Percentiles rank a stretch among this genome's conserved stretches.
Evolutionary conservation across 495 filamentous ascomycete genomes (phyloP).

Genomic region (Penicillium macrosclerotiorum): DNA sequence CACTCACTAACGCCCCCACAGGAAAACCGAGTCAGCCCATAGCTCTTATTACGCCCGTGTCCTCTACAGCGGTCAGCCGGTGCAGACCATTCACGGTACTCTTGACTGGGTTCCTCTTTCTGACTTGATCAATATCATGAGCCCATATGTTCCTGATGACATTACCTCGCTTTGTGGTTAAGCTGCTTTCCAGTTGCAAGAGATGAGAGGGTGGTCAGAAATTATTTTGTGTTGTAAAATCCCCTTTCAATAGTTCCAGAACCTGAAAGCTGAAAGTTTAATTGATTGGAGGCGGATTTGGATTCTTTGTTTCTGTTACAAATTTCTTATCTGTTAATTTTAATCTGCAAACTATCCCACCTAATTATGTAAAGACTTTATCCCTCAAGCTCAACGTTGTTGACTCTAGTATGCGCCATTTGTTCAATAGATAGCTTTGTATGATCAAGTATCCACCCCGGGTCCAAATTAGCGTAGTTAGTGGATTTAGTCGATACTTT

Average conservation of each 20-base stretch:
- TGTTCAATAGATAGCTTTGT: too few species aligned
- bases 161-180: slow-evolving; percentile 17
- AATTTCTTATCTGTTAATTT: too few species aligned
- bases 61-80: slow-evolving; percentile 35
- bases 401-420: too few species aligned
- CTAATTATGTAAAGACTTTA: too few species aligned
- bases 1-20: slow-evolving; percentile 10
- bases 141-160: slow-evolving; percentile 9
- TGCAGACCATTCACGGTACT: slow-evolving; percentile 15
- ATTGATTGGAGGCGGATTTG: too few species aligned
- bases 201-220: neutral
- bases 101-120: slow-evolving; percentile 17
- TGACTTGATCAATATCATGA: slow-evolving; percentile 13
- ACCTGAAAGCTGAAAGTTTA: too few species aligned
- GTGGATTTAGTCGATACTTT: too few species aligned
- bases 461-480: too few species aligned
- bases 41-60: slow-evolving; percentile 32
- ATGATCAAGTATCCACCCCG: too few species aligned
- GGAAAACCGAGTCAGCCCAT: slow-evolving; percentile 12
- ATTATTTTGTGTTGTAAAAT: neutral
- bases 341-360: too few species aligned
- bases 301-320: too few species aligned
- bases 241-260: neutral
- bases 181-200: neutral
- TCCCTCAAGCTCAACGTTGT: too few species aligned